phyloP scores from a whole-genome alignment of 257 asterid species.

The Cordia subcordata region DNA sequence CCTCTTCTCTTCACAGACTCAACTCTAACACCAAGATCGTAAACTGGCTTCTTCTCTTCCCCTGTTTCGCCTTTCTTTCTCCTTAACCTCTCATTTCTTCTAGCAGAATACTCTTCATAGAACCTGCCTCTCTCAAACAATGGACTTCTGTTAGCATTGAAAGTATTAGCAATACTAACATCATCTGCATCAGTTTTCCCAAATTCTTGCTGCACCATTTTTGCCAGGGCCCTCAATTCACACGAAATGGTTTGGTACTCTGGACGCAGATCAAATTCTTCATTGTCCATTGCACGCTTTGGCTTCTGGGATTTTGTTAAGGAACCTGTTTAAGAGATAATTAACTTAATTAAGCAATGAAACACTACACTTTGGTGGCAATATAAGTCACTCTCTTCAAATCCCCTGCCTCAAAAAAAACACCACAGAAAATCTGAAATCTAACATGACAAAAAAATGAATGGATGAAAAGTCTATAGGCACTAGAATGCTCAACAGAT shows the following conservation, averaged over 20 bases:
- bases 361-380: too few relatives aligned
- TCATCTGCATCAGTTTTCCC: slow-evolving; percentile 23
- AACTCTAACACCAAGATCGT: slow-evolving; percentile 74
- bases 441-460: too few relatives aligned
- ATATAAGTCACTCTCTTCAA: too few relatives aligned
- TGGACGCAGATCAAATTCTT: slow-evolving; percentile 45
- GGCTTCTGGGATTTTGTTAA: slow-evolving; percentile 51
- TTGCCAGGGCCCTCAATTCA: slow-evolving; percentile 61
- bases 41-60: slow-evolving; percentile 45
- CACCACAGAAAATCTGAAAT: too few relatives aligned
- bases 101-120: slow-evolving; percentile 77
- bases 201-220: slow-evolving; percentile 63
- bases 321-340: slow-evolving; percentile 35
- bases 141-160: slow-evolving; percentile 35
- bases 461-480: too few relatives aligned
- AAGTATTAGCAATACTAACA: slow-evolving; percentile 1
- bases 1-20: slow-evolving; percentile 72
- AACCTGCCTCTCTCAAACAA: slow-evolving; percentile 76
- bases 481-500: too few relatives aligned
- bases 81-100: slow-evolving; percentile 88
- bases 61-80: slow-evolving; percentile 63
- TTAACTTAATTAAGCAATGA: too few relatives aligned
- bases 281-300: slow-evolving; percentile 28
- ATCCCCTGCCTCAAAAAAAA: too few relatives aligned
- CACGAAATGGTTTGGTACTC: slow-evolving; percentile 70